These are phyloP conservation scores for Rhododendron molle DNA, from an alignment of 148 eudicot genomes.

Conservation along the genomic window DNA sequence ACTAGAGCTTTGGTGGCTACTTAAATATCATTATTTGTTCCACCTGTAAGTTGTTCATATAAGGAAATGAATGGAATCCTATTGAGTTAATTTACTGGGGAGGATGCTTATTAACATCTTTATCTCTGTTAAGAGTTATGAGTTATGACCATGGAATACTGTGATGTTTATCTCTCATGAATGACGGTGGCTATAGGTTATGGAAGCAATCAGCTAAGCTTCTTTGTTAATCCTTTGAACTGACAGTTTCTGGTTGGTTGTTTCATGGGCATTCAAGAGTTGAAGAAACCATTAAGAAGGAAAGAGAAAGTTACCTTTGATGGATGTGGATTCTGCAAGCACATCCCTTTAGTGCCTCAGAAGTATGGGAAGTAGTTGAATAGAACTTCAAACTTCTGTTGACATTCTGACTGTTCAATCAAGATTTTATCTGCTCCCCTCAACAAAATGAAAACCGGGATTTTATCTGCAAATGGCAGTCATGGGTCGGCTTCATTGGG, in stretches of 20 bases:
- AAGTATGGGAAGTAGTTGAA: neutral
- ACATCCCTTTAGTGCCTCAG: neutral
- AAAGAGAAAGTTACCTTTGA: neutral
- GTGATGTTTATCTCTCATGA: neutral
- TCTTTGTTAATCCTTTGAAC: neutral
- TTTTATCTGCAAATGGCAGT: neutral
- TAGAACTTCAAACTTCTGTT: neutral
- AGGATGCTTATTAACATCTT: neutral
- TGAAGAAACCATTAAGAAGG: neutral
- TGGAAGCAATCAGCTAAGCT: neutral
- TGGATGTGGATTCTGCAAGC: neutral
- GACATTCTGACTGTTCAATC: neutral
- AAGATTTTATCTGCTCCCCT: neutral
- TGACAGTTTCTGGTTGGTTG: neutral
- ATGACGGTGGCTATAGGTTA: neutral
- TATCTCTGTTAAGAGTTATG: neutral
- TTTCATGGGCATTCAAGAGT: neutral
- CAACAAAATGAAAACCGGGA: neutral
- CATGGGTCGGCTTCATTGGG: neutral
- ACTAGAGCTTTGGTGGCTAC: conserved; percentile 47
- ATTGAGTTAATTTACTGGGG: neutral
- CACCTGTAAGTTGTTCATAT: neutral
- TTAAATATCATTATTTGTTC: conserved; percentile 13
- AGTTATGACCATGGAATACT: neutral
- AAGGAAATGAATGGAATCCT: neutral